A percentile compares a stretch with the other conserved stretches of the same genome.
Conservation (phyloP, 306 rosid genomes). For the Trifolium pratense region DNA sequence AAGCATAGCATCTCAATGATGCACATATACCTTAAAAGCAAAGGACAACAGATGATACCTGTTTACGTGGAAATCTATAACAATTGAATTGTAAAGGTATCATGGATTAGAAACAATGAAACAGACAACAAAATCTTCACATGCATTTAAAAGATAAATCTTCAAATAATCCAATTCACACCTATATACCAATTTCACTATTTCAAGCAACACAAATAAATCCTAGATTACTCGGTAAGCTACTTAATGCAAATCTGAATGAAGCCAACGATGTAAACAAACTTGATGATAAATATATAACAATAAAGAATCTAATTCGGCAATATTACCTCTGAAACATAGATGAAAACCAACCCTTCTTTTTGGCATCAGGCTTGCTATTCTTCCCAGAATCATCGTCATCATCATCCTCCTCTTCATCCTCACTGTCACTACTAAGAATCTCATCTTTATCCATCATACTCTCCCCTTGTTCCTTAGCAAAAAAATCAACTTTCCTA, state of each 20-base stretch:
- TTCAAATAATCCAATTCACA: slow-evolving; percentile 12
- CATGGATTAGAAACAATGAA: slow-evolving; percentile 14
- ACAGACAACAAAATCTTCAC: slow-evolving; percentile 1
- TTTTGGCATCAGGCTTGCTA: slow-evolving; percentile 77
- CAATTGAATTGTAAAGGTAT: slow-evolving; percentile 28
- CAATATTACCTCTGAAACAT: slow-evolving; percentile 88
- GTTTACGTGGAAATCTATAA: no score
- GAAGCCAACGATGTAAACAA: slow-evolving; percentile 26
- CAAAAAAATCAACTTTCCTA: slow-evolving; percentile 62
- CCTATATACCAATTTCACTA: slow-evolving; percentile 8
- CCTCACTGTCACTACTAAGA: slow-evolving; percentile 88
- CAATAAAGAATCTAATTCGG: slow-evolving; percentile 16
- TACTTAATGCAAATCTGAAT: slow-evolving; percentile 2
- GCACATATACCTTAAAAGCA: neutral
- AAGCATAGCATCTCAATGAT: slow-evolving; percentile 12
- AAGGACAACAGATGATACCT: neutral
- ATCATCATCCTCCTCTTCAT: slow-evolving; percentile 77
- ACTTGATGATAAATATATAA: slow-evolving; percentile 1
- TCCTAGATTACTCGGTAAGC: neutral
- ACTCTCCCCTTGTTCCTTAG: slow-evolving; percentile 92
- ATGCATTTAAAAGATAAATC: no score
- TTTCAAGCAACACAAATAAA: slow-evolving; percentile 4
- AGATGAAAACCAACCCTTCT: slow-evolving; percentile 97
- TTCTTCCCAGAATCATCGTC: slow-evolving; percentile 62
- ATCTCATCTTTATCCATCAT: slow-evolving; percentile 98